phyloP scores from a whole-genome alignment of 2,329 filamentous ascomycete species.

The Aspergillus quadricinctus region DNA sequence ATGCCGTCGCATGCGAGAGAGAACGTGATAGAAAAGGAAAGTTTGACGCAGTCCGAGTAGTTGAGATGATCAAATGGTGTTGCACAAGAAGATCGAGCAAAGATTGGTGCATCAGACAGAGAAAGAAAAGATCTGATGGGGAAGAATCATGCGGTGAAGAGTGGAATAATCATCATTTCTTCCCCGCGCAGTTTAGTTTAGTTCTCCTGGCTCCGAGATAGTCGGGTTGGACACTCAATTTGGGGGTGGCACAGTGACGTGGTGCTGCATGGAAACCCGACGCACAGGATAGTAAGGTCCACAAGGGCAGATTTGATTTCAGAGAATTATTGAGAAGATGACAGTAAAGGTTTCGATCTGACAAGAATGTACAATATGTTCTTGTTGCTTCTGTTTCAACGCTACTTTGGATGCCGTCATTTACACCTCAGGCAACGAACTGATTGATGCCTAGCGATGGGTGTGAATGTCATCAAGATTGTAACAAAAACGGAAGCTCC shows the following conservation, averaged over 20 bases:
- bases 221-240: conserved; percentile 6
- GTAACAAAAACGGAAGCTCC: neutral
- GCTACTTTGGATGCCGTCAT: neutral
- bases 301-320: neutral
- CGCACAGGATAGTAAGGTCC: conserved; percentile 1
- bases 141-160: conserved; percentile 17
- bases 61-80: conserved; percentile 1
- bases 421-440: neutral
- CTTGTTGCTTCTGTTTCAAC: neutral
- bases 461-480: neutral
- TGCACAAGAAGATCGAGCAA: conserved; percentile 2
- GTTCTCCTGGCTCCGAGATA: neutral
- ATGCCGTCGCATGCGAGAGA: conserved; percentile 18
- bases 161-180: conserved; percentile 10
- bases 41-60: neutral
- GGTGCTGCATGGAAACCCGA: conserved; percentile 30
- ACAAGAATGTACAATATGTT: neutral
- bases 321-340: neutral
- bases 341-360: neutral
- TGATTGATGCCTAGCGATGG: neutral
- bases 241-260: conserved; percentile 19
- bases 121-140: conserved; percentile 2
- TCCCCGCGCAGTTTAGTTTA: conserved; percentile 7
- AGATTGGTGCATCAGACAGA: conserved; percentile 11
- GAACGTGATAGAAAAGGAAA: conserved; percentile 2